Conservation (phyloP, 306 rosid genomes). For the Trifolium pratense region DNA sequence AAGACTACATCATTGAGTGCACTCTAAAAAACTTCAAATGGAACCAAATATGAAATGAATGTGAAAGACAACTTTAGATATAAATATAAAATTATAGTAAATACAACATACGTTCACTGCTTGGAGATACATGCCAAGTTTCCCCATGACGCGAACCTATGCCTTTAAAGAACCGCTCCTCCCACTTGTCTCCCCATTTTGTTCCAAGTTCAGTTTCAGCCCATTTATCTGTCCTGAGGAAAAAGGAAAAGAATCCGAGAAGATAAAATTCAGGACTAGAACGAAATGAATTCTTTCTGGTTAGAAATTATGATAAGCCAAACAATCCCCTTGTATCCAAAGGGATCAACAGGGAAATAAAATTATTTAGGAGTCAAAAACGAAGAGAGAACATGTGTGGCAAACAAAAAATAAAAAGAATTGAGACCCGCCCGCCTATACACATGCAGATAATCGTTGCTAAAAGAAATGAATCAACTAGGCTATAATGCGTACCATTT, state of each 20-base stretch:
- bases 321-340: conserved; percentile 4
- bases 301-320: background rate
- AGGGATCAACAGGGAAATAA: conserved; percentile 30
- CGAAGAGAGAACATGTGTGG: background rate
- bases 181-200: conserved; percentile 99
- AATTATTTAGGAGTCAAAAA: background rate
- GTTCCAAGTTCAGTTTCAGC: conserved; percentile 97
- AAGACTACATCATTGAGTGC: conserved; percentile 23
- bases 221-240: conserved; percentile 98
- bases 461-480: conserved; percentile 5
- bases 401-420: background rate
- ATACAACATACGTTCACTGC: conserved; percentile 75
- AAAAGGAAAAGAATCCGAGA: conserved; percentile 36
- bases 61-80: conserved; percentile 1
- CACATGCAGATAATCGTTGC: conserved; percentile 2
- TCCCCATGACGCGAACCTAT: conserved; percentile 97
- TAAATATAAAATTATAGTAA: conserved; percentile 20
- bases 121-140: conserved; percentile 95
- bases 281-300: conserved; percentile 13
- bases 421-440: conserved; percentile 12
- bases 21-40: background rate
- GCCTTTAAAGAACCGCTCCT: conserved; percentile 89
- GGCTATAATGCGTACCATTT: conserved; percentile 67
- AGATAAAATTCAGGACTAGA: conserved; percentile 37
- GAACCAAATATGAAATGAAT: conserved; percentile 28